A percentile compares a stretch with the other conserved stretches of the same genome.
Evolutionary conservation across 2,329 filamentous ascomycete species (phyloP).

Genomic region (Verticillium isaacii): DNA sequence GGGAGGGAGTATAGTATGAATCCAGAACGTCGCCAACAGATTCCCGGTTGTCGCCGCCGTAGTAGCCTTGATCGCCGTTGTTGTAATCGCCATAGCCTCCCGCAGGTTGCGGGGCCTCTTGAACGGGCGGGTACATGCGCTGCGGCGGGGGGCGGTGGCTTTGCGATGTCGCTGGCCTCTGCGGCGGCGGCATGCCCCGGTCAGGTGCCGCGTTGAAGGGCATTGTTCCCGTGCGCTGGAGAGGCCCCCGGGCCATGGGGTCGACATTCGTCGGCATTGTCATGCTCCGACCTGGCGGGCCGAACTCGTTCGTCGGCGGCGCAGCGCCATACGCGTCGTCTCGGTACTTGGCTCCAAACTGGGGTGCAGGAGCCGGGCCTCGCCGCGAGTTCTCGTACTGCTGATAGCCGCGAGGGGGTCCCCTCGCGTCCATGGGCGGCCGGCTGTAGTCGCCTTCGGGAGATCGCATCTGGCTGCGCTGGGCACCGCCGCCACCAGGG

Average conservation of each 20-base stretch:
- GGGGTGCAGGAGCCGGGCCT: conserved; percentile 21
- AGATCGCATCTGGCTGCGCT: conserved; percentile 23
- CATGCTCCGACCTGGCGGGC: conserved; percentile 52
- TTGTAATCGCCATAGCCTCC: conserved; percentile 36
- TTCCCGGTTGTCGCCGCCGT: neutral
- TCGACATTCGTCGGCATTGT: conserved; percentile 52
- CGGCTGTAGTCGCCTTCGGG: conserved; percentile 22
- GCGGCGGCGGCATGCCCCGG: conserved; percentile 35
- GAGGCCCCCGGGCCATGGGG: conserved; percentile 23
- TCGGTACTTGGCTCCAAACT: conserved; percentile 28
- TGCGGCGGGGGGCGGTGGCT: conserved; percentile 49
- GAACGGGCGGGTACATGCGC: conserved; percentile 42
- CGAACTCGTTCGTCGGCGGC: conserved; percentile 37
- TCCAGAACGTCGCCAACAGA: conserved; percentile 18
- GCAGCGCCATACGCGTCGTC: conserved; percentile 31
- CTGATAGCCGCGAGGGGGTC: conserved; percentile 30
- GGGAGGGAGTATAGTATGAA: conserved; percentile 17
- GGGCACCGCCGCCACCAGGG: conserved; percentile 17
- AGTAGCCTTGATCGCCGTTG: conserved; percentile 18
- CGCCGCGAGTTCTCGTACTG: conserved; percentile 20
- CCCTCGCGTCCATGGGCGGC: conserved; percentile 28
- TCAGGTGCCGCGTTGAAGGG: conserved; percentile 41
- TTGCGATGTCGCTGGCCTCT: conserved; percentile 50
- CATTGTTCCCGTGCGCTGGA: conserved; percentile 36
- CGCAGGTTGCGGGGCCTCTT: conserved; percentile 27